phyloP scores from a whole-genome alignment of 345 rosid species.

The Ceriops zippeliana region DNA sequence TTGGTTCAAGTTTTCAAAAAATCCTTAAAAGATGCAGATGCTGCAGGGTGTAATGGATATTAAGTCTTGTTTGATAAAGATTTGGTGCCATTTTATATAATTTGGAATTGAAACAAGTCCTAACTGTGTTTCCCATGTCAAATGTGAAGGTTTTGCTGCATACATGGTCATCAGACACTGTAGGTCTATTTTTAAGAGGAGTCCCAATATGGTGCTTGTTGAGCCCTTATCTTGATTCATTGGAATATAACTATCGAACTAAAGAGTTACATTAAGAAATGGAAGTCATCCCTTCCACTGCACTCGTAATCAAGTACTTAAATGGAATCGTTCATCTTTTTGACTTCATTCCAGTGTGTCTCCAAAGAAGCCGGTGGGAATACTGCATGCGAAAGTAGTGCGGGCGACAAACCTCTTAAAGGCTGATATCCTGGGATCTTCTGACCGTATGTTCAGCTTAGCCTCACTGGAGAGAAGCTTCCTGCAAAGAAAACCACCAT shows the following conservation, averaged over 20 bases:
- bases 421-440: conserved; percentile 61
- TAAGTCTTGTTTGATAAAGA: no score
- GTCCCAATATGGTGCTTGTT: not conserved
- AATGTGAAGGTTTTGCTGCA: not conserved
- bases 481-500: conserved; percentile 65
- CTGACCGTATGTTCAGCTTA: conserved; percentile 75
- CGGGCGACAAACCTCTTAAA: conserved; percentile 60
- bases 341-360: conserved; percentile 35
- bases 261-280: not conserved
- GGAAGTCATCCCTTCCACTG: not conserved
- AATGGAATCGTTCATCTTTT: not conserved
- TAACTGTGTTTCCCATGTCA: not conserved
- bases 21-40: no score
- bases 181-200: not conserved
- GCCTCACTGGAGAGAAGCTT: conserved; percentile 56
- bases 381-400: conserved; percentile 60
- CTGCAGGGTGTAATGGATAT: no score
- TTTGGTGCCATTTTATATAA: not conserved
- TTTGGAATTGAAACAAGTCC: not conserved
- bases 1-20: no score
- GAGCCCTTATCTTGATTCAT: not conserved
- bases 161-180: not conserved
- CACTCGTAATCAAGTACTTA: not conserved
- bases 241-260: not conserved
- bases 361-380: conserved; percentile 72